Conservation (phyloP, 805 yeast species). For the Starmerella geochares region DNA sequence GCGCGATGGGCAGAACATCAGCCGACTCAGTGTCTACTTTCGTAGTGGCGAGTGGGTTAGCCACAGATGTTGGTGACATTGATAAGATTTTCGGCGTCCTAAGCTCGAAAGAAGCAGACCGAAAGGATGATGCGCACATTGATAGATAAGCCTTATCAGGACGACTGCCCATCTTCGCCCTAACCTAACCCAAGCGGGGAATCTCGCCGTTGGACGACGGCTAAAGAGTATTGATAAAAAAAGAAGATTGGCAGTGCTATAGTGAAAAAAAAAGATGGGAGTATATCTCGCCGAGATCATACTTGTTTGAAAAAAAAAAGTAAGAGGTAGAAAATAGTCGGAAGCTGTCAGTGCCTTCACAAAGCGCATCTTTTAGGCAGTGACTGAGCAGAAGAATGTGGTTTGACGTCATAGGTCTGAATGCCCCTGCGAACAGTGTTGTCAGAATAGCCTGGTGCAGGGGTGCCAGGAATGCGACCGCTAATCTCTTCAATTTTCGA, state of each 20-base stretch:
- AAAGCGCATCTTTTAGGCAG: not conserved
- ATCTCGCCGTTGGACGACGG: too few relatives aligned
- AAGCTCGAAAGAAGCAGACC: too few relatives aligned
- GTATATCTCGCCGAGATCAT: not conserved
- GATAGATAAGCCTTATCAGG: slow-evolving; percentile 3
- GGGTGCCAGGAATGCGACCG: slow-evolving; percentile 27
- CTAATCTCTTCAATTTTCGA: slow-evolving; percentile 23
- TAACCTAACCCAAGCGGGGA: not conserved
- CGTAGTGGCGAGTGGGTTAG: slow-evolving; percentile 1
- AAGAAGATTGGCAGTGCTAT: too few relatives aligned
- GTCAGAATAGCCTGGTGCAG: slow-evolving; percentile 4
- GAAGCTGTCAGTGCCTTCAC: not conserved
- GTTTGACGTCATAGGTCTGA: not conserved
- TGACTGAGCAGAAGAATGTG: not conserved
- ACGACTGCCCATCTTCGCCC: not conserved
- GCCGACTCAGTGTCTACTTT: slow-evolving; percentile 6
- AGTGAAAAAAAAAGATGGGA: too few relatives aligned
- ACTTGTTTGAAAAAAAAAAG: too few relatives aligned
- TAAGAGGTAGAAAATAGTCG: too few relatives aligned
- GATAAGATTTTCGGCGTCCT: not conserved
- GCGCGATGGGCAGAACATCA: slow-evolving; percentile 20
- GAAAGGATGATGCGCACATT: too few relatives aligned
- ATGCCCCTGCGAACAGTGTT: not conserved
- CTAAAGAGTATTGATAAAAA: too few relatives aligned
- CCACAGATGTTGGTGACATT: slow-evolving; percentile 1